Evolutionary conservation across 139 green algal species (phyloP), one percentile per base, ranked within the genome.

Genomic region (Haematococcus lacustris): DNA sequence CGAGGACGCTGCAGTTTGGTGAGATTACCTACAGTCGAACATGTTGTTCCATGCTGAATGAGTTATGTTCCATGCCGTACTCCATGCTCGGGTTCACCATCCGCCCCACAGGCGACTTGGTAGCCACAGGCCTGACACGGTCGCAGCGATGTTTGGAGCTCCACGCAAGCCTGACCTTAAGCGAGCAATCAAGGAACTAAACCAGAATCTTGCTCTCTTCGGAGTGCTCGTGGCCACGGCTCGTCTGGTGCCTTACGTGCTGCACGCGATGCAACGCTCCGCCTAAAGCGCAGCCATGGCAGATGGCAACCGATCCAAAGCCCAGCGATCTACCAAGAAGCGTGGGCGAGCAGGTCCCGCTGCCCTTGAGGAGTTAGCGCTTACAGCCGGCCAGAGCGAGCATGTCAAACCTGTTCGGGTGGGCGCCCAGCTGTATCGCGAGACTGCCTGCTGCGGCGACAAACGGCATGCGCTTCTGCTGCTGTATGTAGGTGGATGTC

Each of bases 121-220:
- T n/a, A n/a, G n/a, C n/a, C n/a, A n/a, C n/a, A n/a, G n/a, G n/a
- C n/a, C n/a, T n/a, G n/a, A n/a, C n/a, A n/a, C n/a, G n/a, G n/a
- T n/a, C n/a, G n/a, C n/a, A n/a, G n/a, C n/a, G n/a, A 86, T 88
- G 80, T 83, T 90, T 26, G 43, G 13, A 21, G 74, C 71, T 32
- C 75, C 74, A 4, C 75, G 76, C 13, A 83, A 85, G 33, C 76
- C 86, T n/a, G 81, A 91, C 65, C 33, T 70, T 6, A 79, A 81
- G 73, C 80, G 80, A n/a, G 86, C 87, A 2, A 40, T 70, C 7
- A 82, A 77, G 34, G 80, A 89, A 73, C 82, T 93, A 30, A 51
- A 71, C 41, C 50, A 69, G 26, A 86, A 88, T 67, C 38, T 87
- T 34, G 68, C 82, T 3, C 38, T 80, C 23, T 91, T 94, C 39